Percentiles rank a stretch among this genome's conserved stretches.
Conservation (phyloP, 1,139 yeast genomes). For the Wickerhamomyces sp. region DNA sequence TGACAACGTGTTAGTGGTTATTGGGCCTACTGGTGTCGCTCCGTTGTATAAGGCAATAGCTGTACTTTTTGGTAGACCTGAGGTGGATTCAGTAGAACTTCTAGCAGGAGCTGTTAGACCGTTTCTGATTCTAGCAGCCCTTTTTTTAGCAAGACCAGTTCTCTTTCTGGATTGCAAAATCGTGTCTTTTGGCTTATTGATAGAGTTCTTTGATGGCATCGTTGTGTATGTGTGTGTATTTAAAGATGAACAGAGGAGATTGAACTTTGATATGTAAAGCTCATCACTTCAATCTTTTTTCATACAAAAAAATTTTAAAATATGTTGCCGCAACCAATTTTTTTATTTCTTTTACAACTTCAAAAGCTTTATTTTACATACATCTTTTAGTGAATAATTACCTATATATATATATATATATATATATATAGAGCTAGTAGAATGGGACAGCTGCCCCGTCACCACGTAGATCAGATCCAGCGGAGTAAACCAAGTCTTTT, state of each 20-base stretch:
- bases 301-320: constrained; percentile 1
- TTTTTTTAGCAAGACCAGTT: constrained; percentile 48
- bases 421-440: not conserved
- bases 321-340: not conserved
- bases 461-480: constrained; percentile 75
- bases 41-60: constrained; percentile 64
- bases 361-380: not conserved
- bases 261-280: not conserved
- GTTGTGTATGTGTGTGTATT: constrained; percentile 2
- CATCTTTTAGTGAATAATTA: too few species aligned
- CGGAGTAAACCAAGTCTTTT: constrained; percentile 46
- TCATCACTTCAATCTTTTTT: not conserved
- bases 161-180: constrained; percentile 52
- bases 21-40: constrained; percentile 31
- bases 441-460: constrained; percentile 73
- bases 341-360: too few species aligned
- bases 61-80: constrained; percentile 47
- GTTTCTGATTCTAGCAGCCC: constrained; percentile 48
- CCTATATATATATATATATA: too few species aligned
- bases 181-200: constrained; percentile 74
- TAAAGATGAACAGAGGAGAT: too few species aligned
- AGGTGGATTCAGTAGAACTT: constrained; percentile 43
- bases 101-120: constrained; percentile 37
- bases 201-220: constrained; percentile 78
- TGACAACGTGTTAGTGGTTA: constrained; percentile 62